These are phyloP conservation scores for Verticillium tricorpus DNA, from an alignment of 2,329 filamentous ascomycete species.

Conservation along the genomic window DNA sequence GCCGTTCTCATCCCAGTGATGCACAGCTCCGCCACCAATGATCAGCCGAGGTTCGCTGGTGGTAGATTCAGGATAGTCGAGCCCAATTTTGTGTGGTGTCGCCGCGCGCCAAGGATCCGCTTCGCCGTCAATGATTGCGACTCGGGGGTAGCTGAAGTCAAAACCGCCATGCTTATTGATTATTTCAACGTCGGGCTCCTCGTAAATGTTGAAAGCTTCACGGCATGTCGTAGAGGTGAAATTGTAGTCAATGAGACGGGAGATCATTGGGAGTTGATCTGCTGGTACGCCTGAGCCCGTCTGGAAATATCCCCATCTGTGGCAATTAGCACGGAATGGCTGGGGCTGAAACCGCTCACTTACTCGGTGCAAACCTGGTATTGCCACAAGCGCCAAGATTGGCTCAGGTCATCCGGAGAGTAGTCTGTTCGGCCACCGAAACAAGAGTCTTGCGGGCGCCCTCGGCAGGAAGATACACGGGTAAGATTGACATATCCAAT, in stretches of 20 bases:
- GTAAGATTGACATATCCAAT: slow-evolving; percentile 38
- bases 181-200: slow-evolving; percentile 54
- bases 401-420: slow-evolving; percentile 1
- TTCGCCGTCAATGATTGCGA: slow-evolving; percentile 74
- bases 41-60: slow-evolving; percentile 66
- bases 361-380: slow-evolving; percentile 54
- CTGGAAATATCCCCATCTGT: slow-evolving; percentile 72
- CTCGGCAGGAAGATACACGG: slow-evolving; percentile 17
- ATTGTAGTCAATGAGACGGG: slow-evolving; percentile 61
- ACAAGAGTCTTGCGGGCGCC: slow-evolving; percentile 29
- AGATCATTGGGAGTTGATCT: slow-evolving; percentile 63
- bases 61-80: slow-evolving; percentile 53
- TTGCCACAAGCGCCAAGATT: slow-evolving; percentile 37
- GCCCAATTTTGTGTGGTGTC: slow-evolving; percentile 63
- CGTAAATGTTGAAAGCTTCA: slow-evolving; percentile 64
- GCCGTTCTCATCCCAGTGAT: slow-evolving; percentile 77
- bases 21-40: slow-evolving; percentile 63
- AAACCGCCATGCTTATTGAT: slow-evolving; percentile 78
- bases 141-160: slow-evolving; percentile 65
- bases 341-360: slow-evolving; percentile 11
- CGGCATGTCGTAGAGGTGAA: slow-evolving; percentile 61
- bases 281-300: slow-evolving; percentile 66
- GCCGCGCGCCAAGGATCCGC: slow-evolving; percentile 77
- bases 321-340: not conserved
- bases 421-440: slow-evolving; percentile 18